Evolutionary conservation across 2,329 filamentous ascomycete species (phyloP).

Genomic region (Fusarium mexicanum): DNA sequence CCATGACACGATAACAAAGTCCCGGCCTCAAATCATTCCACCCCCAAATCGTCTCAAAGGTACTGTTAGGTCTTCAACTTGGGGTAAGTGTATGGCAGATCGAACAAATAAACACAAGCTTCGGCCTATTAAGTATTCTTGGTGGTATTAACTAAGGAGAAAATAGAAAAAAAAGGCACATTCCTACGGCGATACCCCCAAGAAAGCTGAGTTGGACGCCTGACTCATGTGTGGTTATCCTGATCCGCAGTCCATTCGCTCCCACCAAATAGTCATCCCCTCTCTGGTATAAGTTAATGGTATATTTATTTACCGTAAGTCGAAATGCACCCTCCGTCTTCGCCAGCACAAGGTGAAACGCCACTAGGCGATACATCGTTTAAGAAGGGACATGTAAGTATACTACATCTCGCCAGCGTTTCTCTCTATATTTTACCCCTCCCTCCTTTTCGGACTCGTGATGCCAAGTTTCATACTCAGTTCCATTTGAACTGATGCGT

Average conservation of each 20-base stretch:
- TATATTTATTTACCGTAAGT: constrained; percentile 39
- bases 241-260: constrained; percentile 7
- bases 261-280: not conserved
- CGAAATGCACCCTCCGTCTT: constrained; percentile 16
- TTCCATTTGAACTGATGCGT: constrained; percentile 24
- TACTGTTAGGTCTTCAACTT: not conserved
- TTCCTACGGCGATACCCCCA: not conserved
- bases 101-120: constrained; percentile 8
- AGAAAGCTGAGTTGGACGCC: constrained; percentile 10
- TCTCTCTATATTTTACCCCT: not conserved
- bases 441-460: not conserved
- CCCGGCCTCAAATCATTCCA: not conserved
- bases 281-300: constrained; percentile 42
- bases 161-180: not conserved
- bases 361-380: constrained; percentile 34
- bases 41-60: not conserved
- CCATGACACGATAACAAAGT: constrained; percentile 1
- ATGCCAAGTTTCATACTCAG: constrained; percentile 13
- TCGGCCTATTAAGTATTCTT: constrained; percentile 10
- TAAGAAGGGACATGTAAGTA: constrained; percentile 22
- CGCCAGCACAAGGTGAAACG: constrained; percentile 19
- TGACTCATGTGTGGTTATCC: constrained; percentile 20
- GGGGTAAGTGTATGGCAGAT: not conserved
- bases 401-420: constrained; percentile 2
- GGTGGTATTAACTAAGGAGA: constrained; percentile 32